Conservation (phyloP, 139 green algal species). For the Chlamydomonas schloesseri region DNA sequence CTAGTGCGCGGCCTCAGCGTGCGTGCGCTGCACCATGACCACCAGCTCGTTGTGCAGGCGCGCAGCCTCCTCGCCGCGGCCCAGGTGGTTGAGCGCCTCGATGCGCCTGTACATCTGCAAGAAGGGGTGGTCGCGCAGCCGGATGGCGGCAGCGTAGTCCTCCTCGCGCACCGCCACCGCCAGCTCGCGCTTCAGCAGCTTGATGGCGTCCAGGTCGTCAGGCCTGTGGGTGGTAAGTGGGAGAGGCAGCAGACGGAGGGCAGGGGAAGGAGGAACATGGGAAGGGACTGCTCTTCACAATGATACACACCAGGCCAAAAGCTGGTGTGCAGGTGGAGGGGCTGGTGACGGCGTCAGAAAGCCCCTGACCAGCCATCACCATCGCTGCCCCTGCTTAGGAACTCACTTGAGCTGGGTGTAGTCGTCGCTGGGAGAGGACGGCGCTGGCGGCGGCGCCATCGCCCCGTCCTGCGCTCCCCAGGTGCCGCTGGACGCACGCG, state of each 20-base stretch:
- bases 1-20: too few relatives aligned
- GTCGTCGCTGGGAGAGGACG: not conserved
- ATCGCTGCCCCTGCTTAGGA: too few relatives aligned
- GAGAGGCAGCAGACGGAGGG: not conserved
- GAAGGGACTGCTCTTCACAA: too few relatives aligned
- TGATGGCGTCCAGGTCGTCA: slow-evolving; percentile 72
- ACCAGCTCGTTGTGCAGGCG: slow-evolving; percentile 1
- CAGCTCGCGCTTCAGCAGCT: slow-evolving; percentile 82
- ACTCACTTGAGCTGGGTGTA: slow-evolving; percentile 21
- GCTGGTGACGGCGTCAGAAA: too few relatives aligned
- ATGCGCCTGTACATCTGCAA: slow-evolving; percentile 69
- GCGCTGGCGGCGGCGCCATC: not conserved
- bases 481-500: not conserved
- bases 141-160: slow-evolving; percentile 62
- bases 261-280: too few relatives aligned
- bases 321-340: too few relatives aligned
- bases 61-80: not conserved
- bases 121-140: slow-evolving; percentile 78
- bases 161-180: slow-evolving; percentile 70
- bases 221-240: not conserved
- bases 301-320: too few relatives aligned
- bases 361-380: too few relatives aligned
- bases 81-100: not conserved
- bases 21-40: not conserved
- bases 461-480: not conserved